A percentile compares a stretch with the other conserved stretches of the same genome.
These are phyloP conservation scores for Amphichorda felina DNA, from an alignment of 2,329 filamentous ascomycete species.

Conservation along the genomic window DNA sequence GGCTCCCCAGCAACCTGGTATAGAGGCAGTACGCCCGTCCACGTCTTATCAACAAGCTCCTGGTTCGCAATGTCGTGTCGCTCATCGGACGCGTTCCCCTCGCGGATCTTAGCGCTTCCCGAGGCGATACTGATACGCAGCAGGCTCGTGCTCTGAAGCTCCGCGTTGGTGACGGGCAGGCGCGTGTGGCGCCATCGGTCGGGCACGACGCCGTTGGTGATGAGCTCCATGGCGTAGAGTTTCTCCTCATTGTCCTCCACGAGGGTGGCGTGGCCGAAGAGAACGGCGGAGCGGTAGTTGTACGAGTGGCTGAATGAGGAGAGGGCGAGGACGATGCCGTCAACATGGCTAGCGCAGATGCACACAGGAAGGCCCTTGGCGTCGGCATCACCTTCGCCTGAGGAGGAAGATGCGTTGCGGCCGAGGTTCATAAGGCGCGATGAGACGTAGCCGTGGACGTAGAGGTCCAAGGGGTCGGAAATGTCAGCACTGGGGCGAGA, in stretches of 20 bases:
- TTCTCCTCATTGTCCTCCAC: constrained; percentile 61
- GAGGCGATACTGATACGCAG: constrained; percentile 55
- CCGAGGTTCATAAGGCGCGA: constrained; percentile 63
- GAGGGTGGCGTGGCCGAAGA: constrained; percentile 61
- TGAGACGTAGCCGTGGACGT: constrained; percentile 77
- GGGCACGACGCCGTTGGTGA: constrained; percentile 64
- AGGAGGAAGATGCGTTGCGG: constrained; percentile 6
- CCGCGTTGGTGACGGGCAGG: constrained; percentile 57
- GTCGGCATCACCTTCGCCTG: background rate
- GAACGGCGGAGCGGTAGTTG: constrained; percentile 72
- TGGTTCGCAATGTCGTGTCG: constrained; percentile 32
- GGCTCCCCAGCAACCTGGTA: constrained; percentile 53
- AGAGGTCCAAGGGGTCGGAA: constrained; percentile 59
- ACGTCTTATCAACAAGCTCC: constrained; percentile 27
- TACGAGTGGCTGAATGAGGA: constrained; percentile 74
- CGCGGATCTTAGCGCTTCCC: constrained; percentile 65
- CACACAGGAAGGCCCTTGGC: constrained; percentile 53
- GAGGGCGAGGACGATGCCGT: constrained; percentile 69
- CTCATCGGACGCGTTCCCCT: constrained; percentile 49
- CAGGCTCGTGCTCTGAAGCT: constrained; percentile 66
- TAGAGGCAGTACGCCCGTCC: constrained; percentile 50
- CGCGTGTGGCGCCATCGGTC: constrained; percentile 59
- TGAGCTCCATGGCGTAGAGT: constrained; percentile 63
- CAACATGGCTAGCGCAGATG: constrained; percentile 61
- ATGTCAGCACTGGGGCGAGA: constrained; percentile 44